A percentile compares a stretch with the other conserved stretches of the same genome.
Evolutionary conservation across 345 rosid genomes (phyloP).

Genomic region (Lepidium didymum): DNA sequence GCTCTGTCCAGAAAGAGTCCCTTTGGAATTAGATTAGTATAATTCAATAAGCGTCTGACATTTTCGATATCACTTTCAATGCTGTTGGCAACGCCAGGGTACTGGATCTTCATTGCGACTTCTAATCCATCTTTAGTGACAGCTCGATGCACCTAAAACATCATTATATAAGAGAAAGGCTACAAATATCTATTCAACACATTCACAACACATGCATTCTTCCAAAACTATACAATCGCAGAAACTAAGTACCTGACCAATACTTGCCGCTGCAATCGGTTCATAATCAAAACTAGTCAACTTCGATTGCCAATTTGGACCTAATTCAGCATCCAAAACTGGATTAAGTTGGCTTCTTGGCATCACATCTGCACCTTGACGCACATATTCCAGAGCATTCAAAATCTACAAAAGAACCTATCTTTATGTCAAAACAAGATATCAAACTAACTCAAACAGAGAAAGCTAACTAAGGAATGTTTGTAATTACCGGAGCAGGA

Average conservation of each 20-base stretch:
- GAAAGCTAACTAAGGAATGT: neutral
- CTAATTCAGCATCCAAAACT: conserved; percentile 82
- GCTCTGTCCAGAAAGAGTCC: conserved; percentile 94
- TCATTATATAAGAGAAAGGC: neutral
- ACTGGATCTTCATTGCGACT: conserved; percentile 96
- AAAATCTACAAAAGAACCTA: conserved; percentile 51
- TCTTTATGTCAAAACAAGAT: conserved; percentile 14
- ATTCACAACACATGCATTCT: neutral
- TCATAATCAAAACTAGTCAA: conserved; percentile 90
- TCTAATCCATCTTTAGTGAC: conserved; percentile 64
- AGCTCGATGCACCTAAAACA: conserved; percentile 80
- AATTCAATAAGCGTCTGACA: conserved; percentile 72
- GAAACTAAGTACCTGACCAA: conserved; percentile 68
- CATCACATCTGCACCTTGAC: conserved; percentile 99
- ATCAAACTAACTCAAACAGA: neutral
- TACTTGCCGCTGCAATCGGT: conserved; percentile 95
- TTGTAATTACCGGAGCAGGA: conserved; percentile 77
- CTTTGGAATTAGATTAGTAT: conserved; percentile 84
- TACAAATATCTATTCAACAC: neutral
- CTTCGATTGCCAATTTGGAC: conserved; percentile 72
- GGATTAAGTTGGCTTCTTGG: conserved; percentile 86
- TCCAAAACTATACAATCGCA: neutral
- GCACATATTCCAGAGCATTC: conserved; percentile 92
- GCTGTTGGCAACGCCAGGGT: conserved; percentile 97
- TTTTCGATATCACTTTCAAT: conserved; percentile 95